Conservation (phyloP, 106 monocot genomes). For the Platanthera guangdongensis region DNA sequence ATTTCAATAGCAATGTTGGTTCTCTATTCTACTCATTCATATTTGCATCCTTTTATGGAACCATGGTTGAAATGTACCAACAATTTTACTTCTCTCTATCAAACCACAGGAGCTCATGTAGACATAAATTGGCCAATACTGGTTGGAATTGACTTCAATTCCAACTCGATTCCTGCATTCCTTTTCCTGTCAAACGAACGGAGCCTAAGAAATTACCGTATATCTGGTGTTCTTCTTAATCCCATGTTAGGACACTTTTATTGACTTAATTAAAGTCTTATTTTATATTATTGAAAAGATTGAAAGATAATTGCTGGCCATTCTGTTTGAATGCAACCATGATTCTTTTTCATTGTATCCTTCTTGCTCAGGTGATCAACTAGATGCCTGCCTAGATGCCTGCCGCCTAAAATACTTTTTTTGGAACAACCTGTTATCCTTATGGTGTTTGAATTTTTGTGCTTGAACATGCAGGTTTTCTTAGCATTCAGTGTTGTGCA, state of each 20-base stretch:
- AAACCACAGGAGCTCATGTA: no score
- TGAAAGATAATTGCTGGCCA: neutral
- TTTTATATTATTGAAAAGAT: neutral
- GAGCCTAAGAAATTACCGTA: no score
- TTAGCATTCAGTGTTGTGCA: slow-evolving; percentile 22
- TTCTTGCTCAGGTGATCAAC: neutral
- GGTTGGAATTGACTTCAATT: no score
- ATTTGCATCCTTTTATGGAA: no score
- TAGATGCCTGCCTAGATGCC: neutral
- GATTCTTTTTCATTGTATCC: neutral
- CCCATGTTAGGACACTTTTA: neutral
- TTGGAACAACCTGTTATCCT: neutral
- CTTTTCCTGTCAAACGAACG: no score
- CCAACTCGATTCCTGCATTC: no score
- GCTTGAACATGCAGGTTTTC: slow-evolving; percentile 22
- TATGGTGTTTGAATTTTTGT: neutral
- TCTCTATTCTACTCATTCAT: no score
- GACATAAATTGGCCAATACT: no score
- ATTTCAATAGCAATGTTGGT: no score
- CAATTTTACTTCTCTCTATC: no score
- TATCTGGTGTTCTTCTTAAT: no score
- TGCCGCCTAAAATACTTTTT: neutral
- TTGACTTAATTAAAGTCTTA: neutral
- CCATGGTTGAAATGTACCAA: no score
- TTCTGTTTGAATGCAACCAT: neutral